These are phyloP conservation scores for Phyllosticta capitalensis DNA, from an alignment of 2,329 filamentous ascomycete species.

Conservation along the genomic window DNA sequence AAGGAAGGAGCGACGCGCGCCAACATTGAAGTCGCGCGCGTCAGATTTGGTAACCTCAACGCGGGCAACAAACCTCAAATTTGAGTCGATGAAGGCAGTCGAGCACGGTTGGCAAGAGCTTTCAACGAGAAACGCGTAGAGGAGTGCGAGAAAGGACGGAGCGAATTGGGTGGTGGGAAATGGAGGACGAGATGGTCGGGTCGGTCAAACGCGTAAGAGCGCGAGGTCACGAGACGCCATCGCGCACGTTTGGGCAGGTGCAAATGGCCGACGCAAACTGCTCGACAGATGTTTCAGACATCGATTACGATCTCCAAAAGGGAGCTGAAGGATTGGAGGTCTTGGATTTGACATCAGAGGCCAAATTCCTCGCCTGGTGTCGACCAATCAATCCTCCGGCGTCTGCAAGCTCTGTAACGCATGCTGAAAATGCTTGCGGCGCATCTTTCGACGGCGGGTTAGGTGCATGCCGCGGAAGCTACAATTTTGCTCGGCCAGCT, in stretches of 20 bases:
- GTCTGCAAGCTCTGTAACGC: no score
- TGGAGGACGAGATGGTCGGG: background rate
- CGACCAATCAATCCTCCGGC: no score
- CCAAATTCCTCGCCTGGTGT: no score
- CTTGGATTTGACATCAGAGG: no score
- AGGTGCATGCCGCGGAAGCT: no score
- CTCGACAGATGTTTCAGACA: background rate
- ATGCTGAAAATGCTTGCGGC: no score
- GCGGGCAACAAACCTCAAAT: no score
- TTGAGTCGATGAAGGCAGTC: background rate
- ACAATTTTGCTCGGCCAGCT: no score
- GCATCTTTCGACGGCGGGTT: no score
- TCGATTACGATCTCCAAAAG: no score
- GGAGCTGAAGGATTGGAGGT: no score
- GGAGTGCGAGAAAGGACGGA: background rate
- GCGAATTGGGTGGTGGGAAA: background rate
- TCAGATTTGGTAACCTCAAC: background rate
- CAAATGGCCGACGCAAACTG: background rate
- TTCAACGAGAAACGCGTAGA: background rate
- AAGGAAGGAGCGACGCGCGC: background rate
- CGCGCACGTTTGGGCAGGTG: background rate
- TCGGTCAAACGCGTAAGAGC: background rate
- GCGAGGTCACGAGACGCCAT: background rate
- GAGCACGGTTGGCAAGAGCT: background rate
- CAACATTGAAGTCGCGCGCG: background rate